phyloP scores from a whole-genome alignment of 805 yeast species.

The Candida germanica region DNA sequence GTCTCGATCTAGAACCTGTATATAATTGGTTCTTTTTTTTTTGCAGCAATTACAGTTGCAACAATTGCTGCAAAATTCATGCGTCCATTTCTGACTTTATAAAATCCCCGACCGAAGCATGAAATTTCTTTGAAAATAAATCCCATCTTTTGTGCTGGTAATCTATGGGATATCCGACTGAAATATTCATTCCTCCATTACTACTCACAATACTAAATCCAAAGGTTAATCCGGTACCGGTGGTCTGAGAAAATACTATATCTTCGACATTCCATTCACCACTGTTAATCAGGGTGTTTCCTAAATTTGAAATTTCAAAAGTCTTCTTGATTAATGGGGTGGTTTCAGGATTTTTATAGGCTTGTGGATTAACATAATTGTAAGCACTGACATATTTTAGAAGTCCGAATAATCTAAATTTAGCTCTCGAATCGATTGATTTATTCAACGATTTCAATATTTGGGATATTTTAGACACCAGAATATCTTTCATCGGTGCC shows the following conservation, averaged over 20 bases:
- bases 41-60: no score
- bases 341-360: neutral
- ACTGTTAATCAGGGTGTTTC: neutral
- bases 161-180: slow-evolving; percentile 3
- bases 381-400: neutral
- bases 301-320: slow-evolving; percentile 14
- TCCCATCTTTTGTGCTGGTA: slow-evolving; percentile 1
- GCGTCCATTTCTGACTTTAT: no score
- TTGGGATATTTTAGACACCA: neutral
- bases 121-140: slow-evolving; percentile 2
- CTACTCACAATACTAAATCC: slow-evolving; percentile 5
- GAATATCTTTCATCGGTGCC: neutral
- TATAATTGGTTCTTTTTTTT: no score
- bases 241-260: slow-evolving; percentile 7
- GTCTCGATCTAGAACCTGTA: no score
- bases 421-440: neutral
- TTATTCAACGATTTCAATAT: neutral
- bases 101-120: slow-evolving; percentile 4
- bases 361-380: slow-evolving; percentile 3
- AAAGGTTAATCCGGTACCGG: slow-evolving; percentile 3
- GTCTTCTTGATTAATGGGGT: neutral
- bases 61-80: no score
- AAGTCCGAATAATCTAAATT: slow-evolving; percentile 5
- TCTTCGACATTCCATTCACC: slow-evolving; percentile 12
- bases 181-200: slow-evolving; percentile 7